Base-by-base conservation (phyloP, 2,329 filamentous ascomycete genomes). In the Mollisiaceae sp. region DNA sequence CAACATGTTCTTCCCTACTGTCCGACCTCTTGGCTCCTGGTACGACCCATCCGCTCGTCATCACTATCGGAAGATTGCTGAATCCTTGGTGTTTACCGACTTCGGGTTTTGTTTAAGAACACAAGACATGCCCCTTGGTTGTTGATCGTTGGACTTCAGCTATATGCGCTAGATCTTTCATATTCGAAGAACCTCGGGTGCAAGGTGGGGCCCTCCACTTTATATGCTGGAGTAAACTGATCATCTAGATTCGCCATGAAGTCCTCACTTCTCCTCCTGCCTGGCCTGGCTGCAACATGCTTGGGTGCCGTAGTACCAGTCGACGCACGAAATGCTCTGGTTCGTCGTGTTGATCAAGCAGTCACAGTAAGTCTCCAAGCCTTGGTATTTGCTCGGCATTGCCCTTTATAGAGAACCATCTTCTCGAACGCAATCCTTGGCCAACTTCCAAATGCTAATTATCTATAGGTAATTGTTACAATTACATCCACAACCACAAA, bases 91-190 rank as follows among this genome's bases (percentile, higher is more conserved):
- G n/a, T 43, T 60, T 59, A 41, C 15, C 57, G 11, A 57, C 55
- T 18, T 59, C 36, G 15, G 11, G 24, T 50, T 63, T 61, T 55
- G 47, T 69, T 69, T 66, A 71, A 71, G 66, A 68, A 68, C 66
- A 60, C 27, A 59, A 36, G 61, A 32, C 4, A 18, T 60, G 41
- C 59, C 67, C 64, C 35, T 59, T 59, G 55, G 41, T 11, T 43
- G 22, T 41, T 56, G 56, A 35, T 52, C 38, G 24, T 62, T 22
- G 38, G 50, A 41, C 27, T 52, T 55, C 18, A 50, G 59, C 38
- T 57, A 45, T 52, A 50, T 59, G 18, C 38, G 22, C 18, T 39
- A 39, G 36, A 11, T 32, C n/a, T 27, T 62, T 56, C 45, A 43
- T 56, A 36, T 12, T 55, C 36, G 38, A 45, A 27, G 22, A 41